A percentile compares a stretch with the other conserved stretches of the same genome.
Conservation (phyloP, 2,329 filamentous ascomycete genomes). For the Tolypocladium tropicale region DNA sequence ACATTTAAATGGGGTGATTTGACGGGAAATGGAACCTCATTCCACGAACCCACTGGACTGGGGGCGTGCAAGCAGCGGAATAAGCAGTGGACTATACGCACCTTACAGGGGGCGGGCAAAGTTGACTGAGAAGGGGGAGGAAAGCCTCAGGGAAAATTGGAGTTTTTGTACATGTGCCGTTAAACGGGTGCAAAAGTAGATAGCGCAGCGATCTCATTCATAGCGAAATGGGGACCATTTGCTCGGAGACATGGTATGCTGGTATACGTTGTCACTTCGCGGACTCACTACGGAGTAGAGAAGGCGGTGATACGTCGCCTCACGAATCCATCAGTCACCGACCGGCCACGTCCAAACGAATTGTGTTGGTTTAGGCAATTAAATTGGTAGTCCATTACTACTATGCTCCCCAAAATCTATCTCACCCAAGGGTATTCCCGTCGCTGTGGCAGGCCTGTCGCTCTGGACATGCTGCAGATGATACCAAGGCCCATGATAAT, state of each 20-base stretch:
- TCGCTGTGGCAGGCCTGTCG: not conserved
- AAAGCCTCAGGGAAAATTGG: not conserved
- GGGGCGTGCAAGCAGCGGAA: not conserved
- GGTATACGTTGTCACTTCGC: too few species aligned
- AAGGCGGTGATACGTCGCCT: not conserved
- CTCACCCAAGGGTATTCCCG: conserved; percentile 1
- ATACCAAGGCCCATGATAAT: not conserved
- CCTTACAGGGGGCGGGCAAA: conserved; percentile 6
- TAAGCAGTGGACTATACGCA: not conserved
- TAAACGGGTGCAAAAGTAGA: not conserved
- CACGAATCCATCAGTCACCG: too few species aligned
- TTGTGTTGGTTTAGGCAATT: not conserved
- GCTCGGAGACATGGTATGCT: not conserved
- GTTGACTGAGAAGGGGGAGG: not conserved
- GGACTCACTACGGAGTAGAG: too few species aligned
- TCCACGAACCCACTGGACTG: not conserved
- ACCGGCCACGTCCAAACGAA: too few species aligned
- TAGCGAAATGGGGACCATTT: not conserved
- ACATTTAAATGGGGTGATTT: not conserved
- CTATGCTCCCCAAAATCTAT: not conserved
- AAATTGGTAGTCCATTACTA: not conserved
- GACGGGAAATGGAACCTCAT: not conserved
- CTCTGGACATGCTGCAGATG: not conserved
- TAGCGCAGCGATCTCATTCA: not conserved
- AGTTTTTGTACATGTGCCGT: not conserved